These are phyloP conservation scores for Coelastrella sp. DNA, from an alignment of 139 green algal genomes.

Conservation along the genomic window DNA sequence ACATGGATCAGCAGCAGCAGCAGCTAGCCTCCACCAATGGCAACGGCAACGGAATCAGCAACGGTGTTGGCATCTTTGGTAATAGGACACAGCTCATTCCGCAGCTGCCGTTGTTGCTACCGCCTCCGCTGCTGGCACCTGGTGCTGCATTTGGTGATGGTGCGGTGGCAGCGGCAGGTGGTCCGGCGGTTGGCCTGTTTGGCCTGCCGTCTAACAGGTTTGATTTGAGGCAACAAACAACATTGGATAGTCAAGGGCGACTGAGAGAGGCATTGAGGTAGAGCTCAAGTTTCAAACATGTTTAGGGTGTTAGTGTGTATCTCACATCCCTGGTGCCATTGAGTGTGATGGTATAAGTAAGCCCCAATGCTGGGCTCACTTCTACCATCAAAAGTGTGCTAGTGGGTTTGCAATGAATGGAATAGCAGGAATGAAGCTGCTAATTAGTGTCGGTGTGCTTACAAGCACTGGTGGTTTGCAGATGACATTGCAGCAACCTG, in stretches of 20 bases:
- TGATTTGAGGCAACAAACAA: slow-evolving; percentile 41
- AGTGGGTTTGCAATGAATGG: too few species aligned
- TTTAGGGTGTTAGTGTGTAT: neutral
- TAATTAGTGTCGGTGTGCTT: too few species aligned
- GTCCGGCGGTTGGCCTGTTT: slow-evolving; percentile 42
- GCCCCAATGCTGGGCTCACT: too few species aligned
- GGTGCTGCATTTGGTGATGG: slow-evolving; percentile 37
- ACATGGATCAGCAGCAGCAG: slow-evolving; percentile 60
- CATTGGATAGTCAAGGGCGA: slow-evolving; percentile 47
- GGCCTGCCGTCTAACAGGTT: slow-evolving; percentile 52
- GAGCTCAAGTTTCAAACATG: neutral
- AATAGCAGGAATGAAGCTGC: too few species aligned
- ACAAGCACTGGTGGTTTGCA: too few species aligned
- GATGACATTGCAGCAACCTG: too few species aligned
- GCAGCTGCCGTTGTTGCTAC: slow-evolving; percentile 7
- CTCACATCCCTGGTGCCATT: too few species aligned
- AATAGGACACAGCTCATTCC: neutral
- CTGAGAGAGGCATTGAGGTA: slow-evolving; percentile 76
- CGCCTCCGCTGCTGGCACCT: neutral
- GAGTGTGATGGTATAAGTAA: too few species aligned
- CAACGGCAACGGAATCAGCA: neutral
- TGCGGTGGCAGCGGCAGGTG: neutral
- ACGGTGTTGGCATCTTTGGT: slow-evolving; percentile 20
- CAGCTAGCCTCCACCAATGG: neutral
- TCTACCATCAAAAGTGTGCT: too few species aligned